These are phyloP conservation scores for Acrodontium crateriforme DNA, from an alignment of 2,329 filamentous ascomycete species.

Conservation along the genomic window DNA sequence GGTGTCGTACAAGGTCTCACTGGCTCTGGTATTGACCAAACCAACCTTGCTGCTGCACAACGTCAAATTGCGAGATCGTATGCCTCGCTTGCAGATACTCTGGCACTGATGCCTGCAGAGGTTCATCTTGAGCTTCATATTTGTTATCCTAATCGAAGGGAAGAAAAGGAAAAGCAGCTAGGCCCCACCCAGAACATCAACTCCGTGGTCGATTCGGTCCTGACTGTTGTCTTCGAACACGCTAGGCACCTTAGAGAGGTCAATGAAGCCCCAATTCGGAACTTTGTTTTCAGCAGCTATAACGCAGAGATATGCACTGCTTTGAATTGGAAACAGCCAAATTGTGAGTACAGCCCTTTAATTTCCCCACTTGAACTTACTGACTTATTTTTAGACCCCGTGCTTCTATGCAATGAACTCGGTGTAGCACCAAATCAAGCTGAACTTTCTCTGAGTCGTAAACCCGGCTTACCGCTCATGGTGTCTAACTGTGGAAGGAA, in stretches of 20 bases:
- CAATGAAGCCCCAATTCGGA: constrained; percentile 61
- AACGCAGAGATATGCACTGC: constrained; percentile 83
- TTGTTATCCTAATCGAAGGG: constrained; percentile 63
- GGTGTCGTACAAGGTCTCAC: constrained; percentile 16
- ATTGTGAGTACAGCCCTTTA: constrained; percentile 60
- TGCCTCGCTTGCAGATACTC: constrained; percentile 62
- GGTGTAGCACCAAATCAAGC: constrained; percentile 16
- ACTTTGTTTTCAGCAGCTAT: constrained; percentile 88
- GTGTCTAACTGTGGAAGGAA: constrained; percentile 52
- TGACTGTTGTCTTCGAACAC: constrained; percentile 82
- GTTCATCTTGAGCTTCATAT: constrained; percentile 90
- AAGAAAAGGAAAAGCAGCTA: constrained; percentile 57
- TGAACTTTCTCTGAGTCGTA: not conserved
- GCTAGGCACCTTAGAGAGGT: constrained; percentile 54
- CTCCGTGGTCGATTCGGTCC: constrained; percentile 65
- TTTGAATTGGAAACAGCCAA: constrained; percentile 98
- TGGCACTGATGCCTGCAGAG: constrained; percentile 58
- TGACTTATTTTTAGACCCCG: constrained; percentile 47
- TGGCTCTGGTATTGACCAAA: constrained; percentile 14
- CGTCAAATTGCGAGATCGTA: constrained; percentile 58
- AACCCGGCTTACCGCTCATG: constrained; percentile 12
- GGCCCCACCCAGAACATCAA: constrained; percentile 75
- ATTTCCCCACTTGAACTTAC: not conserved
- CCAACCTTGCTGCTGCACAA: constrained; percentile 51
- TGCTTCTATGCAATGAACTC: constrained; percentile 88